Evolutionary conservation across 2,329 filamentous ascomycete species (phyloP).

Genomic region (Curvularia sp.): DNA sequence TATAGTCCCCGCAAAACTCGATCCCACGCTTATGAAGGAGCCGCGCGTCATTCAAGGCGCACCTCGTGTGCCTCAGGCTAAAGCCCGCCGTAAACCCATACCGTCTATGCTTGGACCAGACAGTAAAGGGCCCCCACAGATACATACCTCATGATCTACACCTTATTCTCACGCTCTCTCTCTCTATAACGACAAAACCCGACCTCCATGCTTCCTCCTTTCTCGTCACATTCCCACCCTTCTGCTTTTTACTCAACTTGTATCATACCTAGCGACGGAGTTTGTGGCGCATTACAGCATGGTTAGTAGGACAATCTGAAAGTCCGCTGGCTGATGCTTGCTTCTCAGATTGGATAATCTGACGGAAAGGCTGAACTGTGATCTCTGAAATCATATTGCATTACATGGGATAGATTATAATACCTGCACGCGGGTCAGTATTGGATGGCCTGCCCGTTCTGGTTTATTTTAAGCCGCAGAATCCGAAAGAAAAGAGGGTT

Average conservation of each 20-base stretch:
- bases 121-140: constrained; percentile 28
- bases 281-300: constrained; percentile 29
- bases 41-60: constrained; percentile 88
- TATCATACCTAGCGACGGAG: constrained; percentile 47
- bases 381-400: constrained; percentile 34
- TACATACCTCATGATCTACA: constrained; percentile 39
- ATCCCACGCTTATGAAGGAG: constrained; percentile 88
- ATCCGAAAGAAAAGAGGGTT: constrained; percentile 11
- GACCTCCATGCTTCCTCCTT: constrained; percentile 27
- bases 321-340: constrained; percentile 14
- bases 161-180: constrained; percentile 20
- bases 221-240: constrained; percentile 12
- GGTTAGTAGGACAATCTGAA: constrained; percentile 8
- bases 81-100: constrained; percentile 59
- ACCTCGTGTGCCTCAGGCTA: constrained; percentile 65
- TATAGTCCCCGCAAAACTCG: constrained; percentile 79
- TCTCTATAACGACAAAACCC: constrained; percentile 26
- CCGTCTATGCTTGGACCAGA: constrained; percentile 52
- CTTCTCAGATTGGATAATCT: constrained; percentile 34
- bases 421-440: constrained; percentile 12
- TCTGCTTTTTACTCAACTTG: constrained; percentile 27
- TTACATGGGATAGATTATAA: constrained; percentile 24
- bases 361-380: constrained; percentile 27
- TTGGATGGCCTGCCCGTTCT: constrained; percentile 15
- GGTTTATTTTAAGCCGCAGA: constrained; percentile 15